phyloP scores from a whole-genome alignment of 345 rosid species.

The Syzygium aqueum region DNA sequence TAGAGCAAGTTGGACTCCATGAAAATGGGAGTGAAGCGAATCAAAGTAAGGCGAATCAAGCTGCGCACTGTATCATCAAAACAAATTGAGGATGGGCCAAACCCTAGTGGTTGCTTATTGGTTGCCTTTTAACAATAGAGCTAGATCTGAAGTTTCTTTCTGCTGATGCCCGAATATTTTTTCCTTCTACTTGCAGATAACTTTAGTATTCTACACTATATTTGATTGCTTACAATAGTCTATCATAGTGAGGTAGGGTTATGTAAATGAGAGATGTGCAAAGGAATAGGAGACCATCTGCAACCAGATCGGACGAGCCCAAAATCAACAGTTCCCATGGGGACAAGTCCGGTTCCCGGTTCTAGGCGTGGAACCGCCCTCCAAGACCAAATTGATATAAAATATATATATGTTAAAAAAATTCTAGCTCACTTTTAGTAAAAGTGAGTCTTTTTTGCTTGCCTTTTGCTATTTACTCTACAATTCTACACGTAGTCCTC shows the following conservation, averaged over 20 bases:
- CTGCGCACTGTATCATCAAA: not conserved
- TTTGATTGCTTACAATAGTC: not conserved
- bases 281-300: no score
- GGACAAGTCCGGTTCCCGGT: no score
- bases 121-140: not conserved
- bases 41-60: not conserved
- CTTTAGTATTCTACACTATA: not conserved
- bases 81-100: not conserved
- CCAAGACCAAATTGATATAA: no score
- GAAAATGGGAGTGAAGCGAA: not conserved
- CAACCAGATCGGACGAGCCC: no score
- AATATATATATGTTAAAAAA: no score
- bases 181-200: not conserved
- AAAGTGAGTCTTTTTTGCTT: no score
- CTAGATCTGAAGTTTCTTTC: not conserved
- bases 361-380: no score
- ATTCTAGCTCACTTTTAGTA: no score
- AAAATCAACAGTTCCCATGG: no score
- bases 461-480: no score
- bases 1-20: not conserved
- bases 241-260: not conserved
- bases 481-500: no score
- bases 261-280: not conserved
- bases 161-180: not conserved
- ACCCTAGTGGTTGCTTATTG: not conserved